Evolutionary conservation across 2,329 filamentous ascomycete species (phyloP), one percentile per base, ranked within the genome.

Genomic region (Talaromyces sp.): DNA sequence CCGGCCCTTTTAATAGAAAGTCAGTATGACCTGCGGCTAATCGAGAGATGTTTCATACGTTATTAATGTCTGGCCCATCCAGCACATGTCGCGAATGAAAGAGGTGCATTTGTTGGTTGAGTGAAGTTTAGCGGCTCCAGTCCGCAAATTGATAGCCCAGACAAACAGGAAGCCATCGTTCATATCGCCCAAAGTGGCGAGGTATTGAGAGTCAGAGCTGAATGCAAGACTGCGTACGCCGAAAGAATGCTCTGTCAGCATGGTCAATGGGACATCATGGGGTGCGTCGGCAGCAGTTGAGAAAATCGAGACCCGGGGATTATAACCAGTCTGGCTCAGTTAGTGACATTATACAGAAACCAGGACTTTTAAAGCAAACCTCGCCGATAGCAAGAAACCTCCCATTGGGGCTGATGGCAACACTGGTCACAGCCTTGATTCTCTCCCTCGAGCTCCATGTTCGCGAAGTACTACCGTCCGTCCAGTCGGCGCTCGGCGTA

Each of bases 141-240:
- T 94, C 54, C 87, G 88, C n/a, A 88, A 78, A 68, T 95, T 92
- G 65, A 97, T 85, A 66, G 82, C 86, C 92, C 93, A 97, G 29
- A 97, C 83, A 72, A 93, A 96, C 21, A 99, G 81, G 70, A 95
- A 97, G 0, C 93, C 93, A 75, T 99, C 94, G 71, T 97, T 97
- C 59, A 89, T 84, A 19, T 89, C 85, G 29, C 94, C 94, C 12
- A 99, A 81, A 21, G 92, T 96, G 2, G 94, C 94, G 35, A 99
- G 82, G 73, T 89, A 96, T 65, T 84, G 88, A 12, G 90, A 91
- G 72, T 97, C 91, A 0, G 88, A 83, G 63, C 92, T 97, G 83
- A 96, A 99, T 2, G 92, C 89, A 35, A 99, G 85, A 38, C 90
- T 89, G 61, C 87, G 88, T 32, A 99, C 91, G 7, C 94, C 94